Evolutionary conservation across 768 basidiomycete species (phyloP), one percentile per base, ranked within the genome.

Genomic region (Pleurotus platypus): DNA sequence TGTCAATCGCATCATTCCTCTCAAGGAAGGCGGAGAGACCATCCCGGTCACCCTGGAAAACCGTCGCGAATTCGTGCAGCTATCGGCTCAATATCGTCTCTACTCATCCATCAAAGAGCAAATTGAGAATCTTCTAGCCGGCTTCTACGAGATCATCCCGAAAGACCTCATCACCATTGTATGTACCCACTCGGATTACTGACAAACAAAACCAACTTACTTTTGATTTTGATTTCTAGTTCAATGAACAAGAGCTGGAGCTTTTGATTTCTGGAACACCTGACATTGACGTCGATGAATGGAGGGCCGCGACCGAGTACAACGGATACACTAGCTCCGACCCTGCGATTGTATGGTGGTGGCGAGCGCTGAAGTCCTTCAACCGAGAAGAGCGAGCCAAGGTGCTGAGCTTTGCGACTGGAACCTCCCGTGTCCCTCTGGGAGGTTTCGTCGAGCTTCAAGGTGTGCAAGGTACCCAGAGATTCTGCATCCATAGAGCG

Each of bases 251-350:
- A 74, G 94, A 97, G 65, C 82, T 97, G 27, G 94, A 97, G 70
- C 79, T 97, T 13, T 81, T 97, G 45, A 96, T 97, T 60, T 95
- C 93, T 3, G 97, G 97, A 22, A 94, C 96, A 16, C 96, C 97
- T n/a, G 94, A 96, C 62, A 94, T 99, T 61, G 95, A 98, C 63
- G 93, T 98, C 1, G 97, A 99, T 68, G 97, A 98, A 71, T 95
- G 94, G 93, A 84, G 92, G 54, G 86, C 89, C 13, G 91, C 92
- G 11, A 94, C 92, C 2, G 93, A 94, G 66, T 93, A 94, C 73
- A 92, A 88, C 60, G 90, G 92, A 47, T 94, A 92, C 69, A 83
- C 81, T 5, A 82, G 89, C 64, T 90, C 89, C 2, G 95, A 99
- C 69, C 92, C 96, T 5, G 94, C 96, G 65, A 94, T 98, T 58